phyloP scores from a whole-genome alignment of 345 rosid species.

The Nasturtium officinale region DNA sequence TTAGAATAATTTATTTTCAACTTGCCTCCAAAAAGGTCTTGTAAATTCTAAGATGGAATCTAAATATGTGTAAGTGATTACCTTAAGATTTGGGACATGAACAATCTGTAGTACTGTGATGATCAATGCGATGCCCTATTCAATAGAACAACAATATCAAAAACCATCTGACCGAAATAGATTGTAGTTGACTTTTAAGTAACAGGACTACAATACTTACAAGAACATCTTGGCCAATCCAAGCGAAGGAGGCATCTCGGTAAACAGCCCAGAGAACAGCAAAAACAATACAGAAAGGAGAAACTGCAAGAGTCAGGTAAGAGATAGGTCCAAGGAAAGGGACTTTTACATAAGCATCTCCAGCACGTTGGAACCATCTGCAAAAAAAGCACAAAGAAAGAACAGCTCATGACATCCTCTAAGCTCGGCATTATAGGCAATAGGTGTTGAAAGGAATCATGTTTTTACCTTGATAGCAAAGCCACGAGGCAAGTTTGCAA shows the following conservation, averaged over 20 bases:
- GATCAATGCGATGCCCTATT: constrained; percentile 91
- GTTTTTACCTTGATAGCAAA: constrained; percentile 70
- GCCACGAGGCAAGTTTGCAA: constrained; percentile 97
- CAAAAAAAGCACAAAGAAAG: constrained; percentile 8
- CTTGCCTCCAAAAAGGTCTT: not conserved
- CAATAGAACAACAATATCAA: constrained; percentile 31
- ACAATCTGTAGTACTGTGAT: constrained; percentile 95
- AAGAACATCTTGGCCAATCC: constrained; percentile 99
- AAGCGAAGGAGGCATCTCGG: constrained; percentile 65
- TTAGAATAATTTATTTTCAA: constrained; percentile 18
- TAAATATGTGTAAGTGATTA: constrained; percentile 32
- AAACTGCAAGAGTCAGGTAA: constrained; percentile 77
- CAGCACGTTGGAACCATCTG: constrained; percentile 85
- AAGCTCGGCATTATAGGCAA: constrained; percentile 9
- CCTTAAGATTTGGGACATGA: constrained; percentile 96
- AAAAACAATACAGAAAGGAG: constrained; percentile 90
- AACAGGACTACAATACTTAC: constrained; percentile 53
- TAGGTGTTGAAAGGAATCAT: constrained; percentile 22
- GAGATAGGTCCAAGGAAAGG: constrained; percentile 90
- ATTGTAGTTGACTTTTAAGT: not conserved
- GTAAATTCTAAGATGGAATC: not conserved
- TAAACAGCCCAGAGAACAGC: constrained; percentile 91
- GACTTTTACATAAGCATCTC: constrained; percentile 70
- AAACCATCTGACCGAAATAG: constrained; percentile 1
- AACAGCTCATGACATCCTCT: constrained; percentile 9